Conservation (phyloP, 257 asterid genomes). For the Salvia miltiorrhiza region DNA sequence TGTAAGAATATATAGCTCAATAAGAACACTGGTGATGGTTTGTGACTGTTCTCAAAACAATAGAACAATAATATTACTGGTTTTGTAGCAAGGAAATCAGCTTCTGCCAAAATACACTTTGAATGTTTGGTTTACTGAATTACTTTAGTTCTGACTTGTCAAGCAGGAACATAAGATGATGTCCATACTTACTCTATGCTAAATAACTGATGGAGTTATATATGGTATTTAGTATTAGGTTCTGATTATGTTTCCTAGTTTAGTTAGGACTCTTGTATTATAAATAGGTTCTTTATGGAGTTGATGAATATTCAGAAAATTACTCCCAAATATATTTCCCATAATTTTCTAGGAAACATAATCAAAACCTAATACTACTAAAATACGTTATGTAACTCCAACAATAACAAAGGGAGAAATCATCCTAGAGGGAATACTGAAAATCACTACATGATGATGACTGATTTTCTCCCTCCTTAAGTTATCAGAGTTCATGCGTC, state of each 20-base stretch:
- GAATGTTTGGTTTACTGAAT: background rate
- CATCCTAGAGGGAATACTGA: background rate
- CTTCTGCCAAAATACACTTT: background rate
- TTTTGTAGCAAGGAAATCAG: background rate
- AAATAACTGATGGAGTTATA: too few species aligned
- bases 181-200: too few species aligned
- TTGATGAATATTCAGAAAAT: too few species aligned
- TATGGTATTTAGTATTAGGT: too few species aligned
- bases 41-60: background rate
- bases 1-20: background rate
- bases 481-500: constrained; percentile 14
- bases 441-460: constrained; percentile 1
- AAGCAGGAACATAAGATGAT: background rate
- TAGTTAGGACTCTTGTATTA: too few species aligned
- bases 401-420: too few species aligned
- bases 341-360: too few species aligned
- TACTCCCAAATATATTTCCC: too few species aligned
- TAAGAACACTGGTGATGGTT: background rate
- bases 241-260: too few species aligned
- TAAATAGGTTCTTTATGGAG: too few species aligned
- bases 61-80: background rate
- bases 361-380: too few species aligned
- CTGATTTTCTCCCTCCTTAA: background rate
- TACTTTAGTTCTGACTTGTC: background rate
- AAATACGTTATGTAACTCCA: too few species aligned